Evolutionary conservation across 768 basidiomycete species (phyloP).

Genomic region (Coprinopsis sp.): DNA sequence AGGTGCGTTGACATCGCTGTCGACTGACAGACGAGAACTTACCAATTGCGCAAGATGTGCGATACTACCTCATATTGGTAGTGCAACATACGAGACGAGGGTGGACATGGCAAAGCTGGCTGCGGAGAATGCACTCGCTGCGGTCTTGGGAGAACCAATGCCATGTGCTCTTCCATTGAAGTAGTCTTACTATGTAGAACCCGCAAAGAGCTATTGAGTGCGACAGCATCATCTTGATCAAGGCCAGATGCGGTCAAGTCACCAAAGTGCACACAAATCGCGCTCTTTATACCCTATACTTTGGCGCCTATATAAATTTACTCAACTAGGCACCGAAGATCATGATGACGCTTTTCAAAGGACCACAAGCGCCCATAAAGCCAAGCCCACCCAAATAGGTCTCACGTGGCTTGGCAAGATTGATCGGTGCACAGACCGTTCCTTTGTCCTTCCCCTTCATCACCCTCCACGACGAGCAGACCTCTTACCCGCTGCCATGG

Average conservation of each 20-base stretch:
- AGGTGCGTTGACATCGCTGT: conserved; percentile 35
- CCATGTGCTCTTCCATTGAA: conserved; percentile 28
- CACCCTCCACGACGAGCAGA: conserved; percentile 13
- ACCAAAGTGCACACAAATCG: too few relatives aligned
- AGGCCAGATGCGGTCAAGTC: too few relatives aligned
- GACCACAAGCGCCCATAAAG: background rate
- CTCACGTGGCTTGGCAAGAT: conserved; percentile 17
- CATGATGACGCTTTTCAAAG: background rate
- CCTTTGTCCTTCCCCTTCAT: conserved; percentile 13
- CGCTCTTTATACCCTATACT: too few relatives aligned
- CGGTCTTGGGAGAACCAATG: conserved; percentile 47
- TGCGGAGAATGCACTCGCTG: conserved; percentile 63
- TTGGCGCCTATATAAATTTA: background rate
- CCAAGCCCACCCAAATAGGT: background rate
- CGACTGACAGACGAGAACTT: background rate
- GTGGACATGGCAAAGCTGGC: conserved; percentile 77
- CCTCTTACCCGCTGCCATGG: conserved; percentile 14
- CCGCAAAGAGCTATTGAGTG: too few relatives aligned
- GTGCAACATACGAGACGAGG: conserved; percentile 83
- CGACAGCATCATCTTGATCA: too few relatives aligned
- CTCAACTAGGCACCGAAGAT: background rate
- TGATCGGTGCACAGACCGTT: conserved; percentile 29
- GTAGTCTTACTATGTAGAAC: background rate
- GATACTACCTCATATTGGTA: conserved; percentile 87
- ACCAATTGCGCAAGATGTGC: conserved; percentile 48